Base-by-base conservation (phyloP, 192 early-diverging fungal species). In the Linnemannia elongata region DNA sequence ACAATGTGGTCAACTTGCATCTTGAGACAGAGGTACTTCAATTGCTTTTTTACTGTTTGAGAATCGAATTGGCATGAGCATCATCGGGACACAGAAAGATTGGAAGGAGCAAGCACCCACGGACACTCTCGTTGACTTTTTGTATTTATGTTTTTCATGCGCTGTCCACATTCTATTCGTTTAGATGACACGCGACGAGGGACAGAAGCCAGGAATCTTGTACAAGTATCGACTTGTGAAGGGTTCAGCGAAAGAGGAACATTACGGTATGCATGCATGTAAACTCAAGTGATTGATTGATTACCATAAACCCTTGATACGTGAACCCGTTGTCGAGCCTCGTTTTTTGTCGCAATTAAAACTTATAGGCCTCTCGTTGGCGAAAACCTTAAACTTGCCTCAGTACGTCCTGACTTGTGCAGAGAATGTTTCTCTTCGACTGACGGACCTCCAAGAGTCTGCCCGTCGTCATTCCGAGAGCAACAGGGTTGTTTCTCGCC, bases 1-100 rank as follows among this genome's bases (percentile, higher is more conserved):
- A 88, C 24, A 95, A 93, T 74, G 92, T 93, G 15, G 91, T 93
- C 7, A 93, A 92, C 57, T 69, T 94, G 49, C 92, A 93, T 74
- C 79, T 95, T 4, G 89, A 93, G 41, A 87, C 91, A 2, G 82
- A 90, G 66, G 82, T 90, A 75, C 82, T 72, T 45, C 49, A n/a
- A 24, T 15, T 69, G 54, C 3, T 20, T 18, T 68, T 38, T 30
- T 35, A 17, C n/a, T 6, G 54, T 72, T 78, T 12, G 55, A 7
- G 42, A 42, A 30, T 52, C 45, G 69, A 22, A 74, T 3, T 69
- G 20, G 18, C 54, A 12, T 30, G 27, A 63, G 60, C 3, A 30
- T 15, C 3, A 30, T 15, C 9, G 10, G 12, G 33, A 13, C 15
- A 33, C 17, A 38, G 20, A 24, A 15, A 38, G 38, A 38, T 38